phyloP scores from a whole-genome alignment of 345 rosid genomes.

The Eutrema yunnanense region DNA sequence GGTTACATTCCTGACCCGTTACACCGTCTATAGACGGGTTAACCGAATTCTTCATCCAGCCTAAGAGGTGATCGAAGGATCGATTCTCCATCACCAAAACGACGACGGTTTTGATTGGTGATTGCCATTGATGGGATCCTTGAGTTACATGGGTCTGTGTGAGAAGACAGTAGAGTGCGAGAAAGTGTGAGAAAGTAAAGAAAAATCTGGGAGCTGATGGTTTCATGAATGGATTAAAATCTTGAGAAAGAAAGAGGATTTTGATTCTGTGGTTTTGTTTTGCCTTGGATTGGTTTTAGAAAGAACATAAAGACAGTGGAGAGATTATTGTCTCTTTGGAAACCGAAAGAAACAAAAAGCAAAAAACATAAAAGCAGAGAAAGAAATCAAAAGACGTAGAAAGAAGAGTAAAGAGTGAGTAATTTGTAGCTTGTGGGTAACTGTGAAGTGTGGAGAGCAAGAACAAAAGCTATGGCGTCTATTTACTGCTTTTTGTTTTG shows the following conservation, averaged over 20 bases:
- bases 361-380: neutral
- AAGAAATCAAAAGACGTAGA: neutral
- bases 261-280: slow-evolving; percentile 31
- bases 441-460: slow-evolving; percentile 14
- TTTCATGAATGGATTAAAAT: slow-evolving; percentile 15
- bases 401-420: slow-evolving; percentile 5
- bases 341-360: neutral
- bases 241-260: neutral
- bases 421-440: neutral
- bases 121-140: slow-evolving; percentile 40
- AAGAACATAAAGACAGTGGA: slow-evolving; percentile 14
- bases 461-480: slow-evolving; percentile 8
- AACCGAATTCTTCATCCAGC: slow-evolving; percentile 87
- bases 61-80: slow-evolving; percentile 88
- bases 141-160: slow-evolving; percentile 18
- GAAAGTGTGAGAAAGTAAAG: slow-evolving; percentile 38
- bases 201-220: slow-evolving; percentile 28
- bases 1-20: slow-evolving; percentile 85
- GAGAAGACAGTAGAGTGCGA: slow-evolving; percentile 38
- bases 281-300: slow-evolving; percentile 16
- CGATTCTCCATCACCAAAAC: slow-evolving; percentile 86
- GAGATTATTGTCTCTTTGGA: neutral
- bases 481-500: slow-evolving; percentile 6
- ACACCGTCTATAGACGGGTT: slow-evolving; percentile 77
- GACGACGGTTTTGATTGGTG: slow-evolving; percentile 76